phyloP scores from a whole-genome alignment of 2,329 filamentous ascomycete species.

The Volutella citrinella region DNA sequence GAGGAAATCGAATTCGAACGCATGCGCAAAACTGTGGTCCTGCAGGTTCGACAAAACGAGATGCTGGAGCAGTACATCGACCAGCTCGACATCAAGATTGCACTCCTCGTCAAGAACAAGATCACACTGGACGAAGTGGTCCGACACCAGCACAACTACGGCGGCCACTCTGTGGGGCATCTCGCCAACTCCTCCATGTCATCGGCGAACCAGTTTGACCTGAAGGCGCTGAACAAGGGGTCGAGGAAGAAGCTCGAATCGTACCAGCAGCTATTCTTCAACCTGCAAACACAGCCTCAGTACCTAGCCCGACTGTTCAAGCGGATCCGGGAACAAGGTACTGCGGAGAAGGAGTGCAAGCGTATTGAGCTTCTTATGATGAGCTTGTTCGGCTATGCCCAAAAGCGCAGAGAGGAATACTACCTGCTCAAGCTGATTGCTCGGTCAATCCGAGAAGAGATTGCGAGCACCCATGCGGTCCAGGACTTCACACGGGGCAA shows the following conservation, averaged over 20 bases:
- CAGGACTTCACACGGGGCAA: slow-evolving; percentile 87
- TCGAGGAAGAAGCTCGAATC: slow-evolving; percentile 93
- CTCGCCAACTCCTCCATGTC: slow-evolving; percentile 85
- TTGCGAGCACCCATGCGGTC: slow-evolving; percentile 68
- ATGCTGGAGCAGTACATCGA: slow-evolving; percentile 97
- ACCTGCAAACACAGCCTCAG: slow-evolving; percentile 91
- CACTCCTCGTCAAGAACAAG: slow-evolving; percentile 97
- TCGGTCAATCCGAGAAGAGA: slow-evolving; percentile 79
- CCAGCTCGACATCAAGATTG: slow-evolving; percentile 98
- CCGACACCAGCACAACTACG: slow-evolving; percentile 93
- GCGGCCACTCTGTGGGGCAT: slow-evolving; percentile 80
- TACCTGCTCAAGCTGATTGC: slow-evolving; percentile 88
- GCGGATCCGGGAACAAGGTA: slow-evolving; percentile 76
- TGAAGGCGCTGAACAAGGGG: slow-evolving; percentile 96
- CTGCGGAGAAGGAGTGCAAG: slow-evolving; percentile 88
- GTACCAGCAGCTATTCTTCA: slow-evolving; percentile 97
- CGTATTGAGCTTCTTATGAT: slow-evolving; percentile 91
- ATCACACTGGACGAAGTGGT: slow-evolving; percentile 98
- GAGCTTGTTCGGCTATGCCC: slow-evolving; percentile 94
- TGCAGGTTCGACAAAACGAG: slow-evolving; percentile 96
- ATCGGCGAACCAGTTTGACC: slow-evolving; percentile 88
- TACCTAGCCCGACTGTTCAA: slow-evolving; percentile 89
- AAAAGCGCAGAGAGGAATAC: slow-evolving; percentile 95
- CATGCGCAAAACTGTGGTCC: slow-evolving; percentile 90
- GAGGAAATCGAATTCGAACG: slow-evolving; percentile 97